phyloP scores from a whole-genome alignment of 2,329 filamentous ascomycete species.

The Aspergillus pseudoglaucus region DNA sequence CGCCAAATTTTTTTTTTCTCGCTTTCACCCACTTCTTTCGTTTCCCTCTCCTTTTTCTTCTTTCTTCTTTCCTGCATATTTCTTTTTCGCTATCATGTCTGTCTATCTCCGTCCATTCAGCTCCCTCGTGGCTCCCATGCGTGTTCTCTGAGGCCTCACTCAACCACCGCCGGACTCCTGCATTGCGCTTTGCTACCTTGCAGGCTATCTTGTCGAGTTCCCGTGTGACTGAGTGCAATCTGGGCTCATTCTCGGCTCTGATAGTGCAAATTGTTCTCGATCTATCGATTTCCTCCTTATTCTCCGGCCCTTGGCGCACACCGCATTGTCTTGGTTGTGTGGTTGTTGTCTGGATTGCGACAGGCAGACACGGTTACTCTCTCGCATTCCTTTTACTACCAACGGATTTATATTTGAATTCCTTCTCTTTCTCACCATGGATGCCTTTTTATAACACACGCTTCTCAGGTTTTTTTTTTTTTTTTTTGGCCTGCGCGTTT shows the following conservation, averaged over 20 bases:
- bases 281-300: no score
- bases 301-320: no score
- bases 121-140: background rate
- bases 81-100: background rate
- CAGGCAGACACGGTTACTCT: no score
- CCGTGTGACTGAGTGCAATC: background rate
- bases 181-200: constrained; percentile 11
- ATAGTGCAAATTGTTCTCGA: no score
- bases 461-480: constrained; percentile 7
- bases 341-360: no score
- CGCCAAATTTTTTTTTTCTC: background rate
- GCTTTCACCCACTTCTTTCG: constrained; percentile 2
- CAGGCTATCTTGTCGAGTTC: background rate
- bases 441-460: background rate
- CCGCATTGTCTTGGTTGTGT: no score
- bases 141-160: constrained; percentile 1
- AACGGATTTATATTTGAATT: background rate
- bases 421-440: background rate
- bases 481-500: constrained; percentile 2
- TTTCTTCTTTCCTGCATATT: constrained; percentile 1
- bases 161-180: background rate
- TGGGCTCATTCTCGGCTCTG: background rate
- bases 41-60: constrained; percentile 1
- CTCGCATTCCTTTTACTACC: background rate
- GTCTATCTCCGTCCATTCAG: constrained; percentile 1